Evolutionary conservation across 1,139 yeast genomes (phyloP).

Genomic region (Geotrichum aggregatum): DNA sequence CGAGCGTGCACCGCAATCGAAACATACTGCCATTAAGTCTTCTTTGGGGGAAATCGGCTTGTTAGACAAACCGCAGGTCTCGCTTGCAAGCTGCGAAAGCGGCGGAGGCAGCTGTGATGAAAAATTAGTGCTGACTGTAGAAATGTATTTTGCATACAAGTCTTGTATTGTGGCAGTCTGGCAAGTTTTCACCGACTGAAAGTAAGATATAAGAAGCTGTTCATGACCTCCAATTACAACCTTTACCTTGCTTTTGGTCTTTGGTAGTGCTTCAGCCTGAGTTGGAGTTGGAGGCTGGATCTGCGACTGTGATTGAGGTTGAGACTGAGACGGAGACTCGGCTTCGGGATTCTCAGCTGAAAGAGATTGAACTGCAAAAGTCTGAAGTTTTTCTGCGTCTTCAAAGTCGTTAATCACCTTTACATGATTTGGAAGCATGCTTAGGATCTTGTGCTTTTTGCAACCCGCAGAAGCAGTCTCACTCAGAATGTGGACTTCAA

Average conservation of each 20-base stretch:
- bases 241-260: not conserved
- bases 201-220: not conserved
- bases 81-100: not conserved
- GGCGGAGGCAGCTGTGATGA: conserved; percentile 5
- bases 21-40: conserved; percentile 1
- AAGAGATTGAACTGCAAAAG: too few species aligned
- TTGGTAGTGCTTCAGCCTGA: too few species aligned
- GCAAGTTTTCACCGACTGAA: not conserved
- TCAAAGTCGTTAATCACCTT: conserved; percentile 2
- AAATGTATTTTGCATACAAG: not conserved
- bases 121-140: not conserved
- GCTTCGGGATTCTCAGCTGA: not conserved
- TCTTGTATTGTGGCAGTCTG: not conserved
- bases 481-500: conserved; percentile 11
- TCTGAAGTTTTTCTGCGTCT: not conserved
- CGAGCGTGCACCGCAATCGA: not conserved
- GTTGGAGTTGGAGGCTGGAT: too few species aligned
- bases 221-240: conserved; percentile 8
- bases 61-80: not conserved
- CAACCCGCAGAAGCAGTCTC: not conserved
- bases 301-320: too few species aligned
- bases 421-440: not conserved
- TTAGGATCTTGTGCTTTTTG: not conserved
- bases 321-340: too few species aligned
- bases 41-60: not conserved